phyloP scores from a whole-genome alignment of 2,329 filamentous ascomycete genomes.

The Aaosphaeria pasadenensis region DNA sequence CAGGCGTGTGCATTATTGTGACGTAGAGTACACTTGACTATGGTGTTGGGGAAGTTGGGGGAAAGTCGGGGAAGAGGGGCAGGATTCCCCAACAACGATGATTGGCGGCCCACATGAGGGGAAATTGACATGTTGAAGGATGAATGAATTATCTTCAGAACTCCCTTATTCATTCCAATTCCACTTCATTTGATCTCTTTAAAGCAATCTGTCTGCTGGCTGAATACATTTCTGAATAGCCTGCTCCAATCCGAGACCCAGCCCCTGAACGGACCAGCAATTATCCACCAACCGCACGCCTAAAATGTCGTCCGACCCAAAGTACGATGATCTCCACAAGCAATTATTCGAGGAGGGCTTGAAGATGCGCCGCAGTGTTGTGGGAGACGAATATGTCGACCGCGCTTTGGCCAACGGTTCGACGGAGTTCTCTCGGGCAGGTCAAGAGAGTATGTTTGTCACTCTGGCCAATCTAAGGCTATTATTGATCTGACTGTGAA shows the following conservation, averaged over 20 bases:
- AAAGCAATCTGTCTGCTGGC: not conserved
- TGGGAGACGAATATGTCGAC: conserved; percentile 61
- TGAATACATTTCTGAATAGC: not conserved
- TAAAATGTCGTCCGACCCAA: conserved; percentile 41
- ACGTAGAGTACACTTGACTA: not conserved
- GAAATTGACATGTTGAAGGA: not conserved
- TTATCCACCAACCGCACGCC: conserved; percentile 9
- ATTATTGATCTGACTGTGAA: too few relatives aligned
- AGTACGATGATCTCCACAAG: conserved; percentile 47
- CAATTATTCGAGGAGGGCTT: conserved; percentile 60
- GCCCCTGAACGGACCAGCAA: conserved; percentile 3
- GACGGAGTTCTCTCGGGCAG: conserved; percentile 58
- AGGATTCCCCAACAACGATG: conserved; percentile 10
- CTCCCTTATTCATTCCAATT: too few relatives aligned
- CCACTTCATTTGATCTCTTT: not conserved
- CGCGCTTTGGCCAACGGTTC: conserved; percentile 54
- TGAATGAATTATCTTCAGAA: too few relatives aligned
- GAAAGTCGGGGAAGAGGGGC: conserved; percentile 22
- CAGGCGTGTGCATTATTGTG: not conserved
- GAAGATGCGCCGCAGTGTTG: conserved; percentile 57
- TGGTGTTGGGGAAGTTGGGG: conserved; percentile 5
- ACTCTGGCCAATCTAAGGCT: too few relatives aligned
- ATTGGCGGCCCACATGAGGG: conserved; percentile 15
- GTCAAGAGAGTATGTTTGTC: conserved; percentile 48
- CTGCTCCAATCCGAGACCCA: not conserved